These are phyloP conservation scores for Paraconiothyrium sp. DNA, from an alignment of 2,329 filamentous ascomycete species.

Conservation along the genomic window DNA sequence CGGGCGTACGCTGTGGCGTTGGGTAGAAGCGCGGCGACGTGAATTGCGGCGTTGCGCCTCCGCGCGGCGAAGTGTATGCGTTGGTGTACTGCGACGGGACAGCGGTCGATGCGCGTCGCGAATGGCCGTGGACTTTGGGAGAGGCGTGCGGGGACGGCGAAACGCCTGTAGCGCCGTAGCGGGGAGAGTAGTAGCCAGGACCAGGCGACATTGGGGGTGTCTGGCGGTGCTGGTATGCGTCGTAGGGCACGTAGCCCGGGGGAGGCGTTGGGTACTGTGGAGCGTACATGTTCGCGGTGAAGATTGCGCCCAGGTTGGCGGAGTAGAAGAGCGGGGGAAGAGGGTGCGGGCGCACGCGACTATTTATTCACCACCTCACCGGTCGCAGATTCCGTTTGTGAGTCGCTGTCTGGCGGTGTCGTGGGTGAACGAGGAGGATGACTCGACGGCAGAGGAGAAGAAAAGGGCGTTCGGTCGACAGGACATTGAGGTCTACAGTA, in stretches of 20 bases:
- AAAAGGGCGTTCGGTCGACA: conserved; percentile 43
- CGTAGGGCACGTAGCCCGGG: conserved; percentile 50
- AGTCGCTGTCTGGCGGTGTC: conserved; percentile 30
- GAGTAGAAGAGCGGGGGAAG: conserved; percentile 17
- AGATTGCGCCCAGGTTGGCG: conserved; percentile 18
- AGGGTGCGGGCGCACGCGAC: conserved; percentile 23
- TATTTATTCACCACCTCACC: conserved; percentile 46
- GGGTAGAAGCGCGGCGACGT: conserved; percentile 51
- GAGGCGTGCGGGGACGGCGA: conserved; percentile 58
- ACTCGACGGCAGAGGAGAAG: conserved; percentile 44
- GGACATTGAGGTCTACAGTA: conserved; percentile 40
- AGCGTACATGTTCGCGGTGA: conserved; percentile 36
- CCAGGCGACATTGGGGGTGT: conserved; percentile 59
- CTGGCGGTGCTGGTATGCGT: conserved; percentile 39
- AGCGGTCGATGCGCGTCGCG: conserved; percentile 65
- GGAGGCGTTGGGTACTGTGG: conserved; percentile 47
- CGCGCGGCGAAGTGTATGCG: conserved; percentile 47
- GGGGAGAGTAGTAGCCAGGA: conserved; percentile 62
- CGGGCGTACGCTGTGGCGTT: conserved; percentile 65
- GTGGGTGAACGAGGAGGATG: conserved; percentile 33
- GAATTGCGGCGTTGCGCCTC: conserved; percentile 52
- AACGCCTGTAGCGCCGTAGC: conserved; percentile 58
- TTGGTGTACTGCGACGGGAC: conserved; percentile 55
- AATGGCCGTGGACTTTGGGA: conserved; percentile 59
- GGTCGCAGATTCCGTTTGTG: conserved; percentile 38